Percentiles rank a stretch among this genome's conserved stretches.
phyloP scores from a whole-genome alignment of 2,329 filamentous ascomycete species.

The Chaetomium globosum region DNA sequence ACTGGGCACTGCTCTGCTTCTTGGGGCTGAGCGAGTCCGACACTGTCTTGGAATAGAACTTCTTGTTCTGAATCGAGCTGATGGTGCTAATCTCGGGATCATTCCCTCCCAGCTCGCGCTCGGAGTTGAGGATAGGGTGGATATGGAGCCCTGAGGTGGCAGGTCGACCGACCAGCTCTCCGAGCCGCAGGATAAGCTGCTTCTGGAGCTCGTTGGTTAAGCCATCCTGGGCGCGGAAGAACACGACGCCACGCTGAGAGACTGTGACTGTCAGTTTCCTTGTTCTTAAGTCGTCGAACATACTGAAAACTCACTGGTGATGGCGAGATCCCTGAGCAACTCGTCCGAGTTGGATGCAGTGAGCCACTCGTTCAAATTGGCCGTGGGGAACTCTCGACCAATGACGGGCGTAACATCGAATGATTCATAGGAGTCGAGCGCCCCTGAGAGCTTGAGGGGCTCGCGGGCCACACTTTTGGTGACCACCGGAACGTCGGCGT shows the following conservation, averaged over 20 bases:
- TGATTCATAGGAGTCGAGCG: slow-evolving; percentile 54
- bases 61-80: slow-evolving; percentile 52
- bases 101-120: slow-evolving; percentile 53
- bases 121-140: slow-evolving; percentile 60
- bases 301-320: slow-evolving; percentile 56
- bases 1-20: slow-evolving; percentile 45
- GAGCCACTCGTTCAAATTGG: slow-evolving; percentile 63
- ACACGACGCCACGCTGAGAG: slow-evolving; percentile 65
- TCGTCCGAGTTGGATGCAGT: slow-evolving; percentile 64
- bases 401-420: slow-evolving; percentile 65
- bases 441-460: slow-evolving; percentile 55
- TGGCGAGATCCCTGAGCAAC: slow-evolving; percentile 66
- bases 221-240: slow-evolving; percentile 63
- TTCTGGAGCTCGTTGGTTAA: slow-evolving; percentile 63
- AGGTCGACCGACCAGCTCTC: slow-evolving; percentile 62
- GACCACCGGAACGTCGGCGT: slow-evolving; percentile 24
- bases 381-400: slow-evolving; percentile 62
- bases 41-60: slow-evolving; percentile 41
- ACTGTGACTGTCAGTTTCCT: slow-evolving; percentile 45
- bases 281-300: too few species aligned
- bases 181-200: slow-evolving; percentile 59
- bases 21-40: slow-evolving; percentile 40
- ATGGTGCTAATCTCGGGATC: slow-evolving; percentile 64
- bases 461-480: slow-evolving; percentile 32
- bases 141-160: slow-evolving; percentile 61